A percentile compares a stretch with the other conserved stretches of the same genome.
Evolutionary conservation across 768 basidiomycete species (phyloP).

Genomic region (Collybia nuda): DNA sequence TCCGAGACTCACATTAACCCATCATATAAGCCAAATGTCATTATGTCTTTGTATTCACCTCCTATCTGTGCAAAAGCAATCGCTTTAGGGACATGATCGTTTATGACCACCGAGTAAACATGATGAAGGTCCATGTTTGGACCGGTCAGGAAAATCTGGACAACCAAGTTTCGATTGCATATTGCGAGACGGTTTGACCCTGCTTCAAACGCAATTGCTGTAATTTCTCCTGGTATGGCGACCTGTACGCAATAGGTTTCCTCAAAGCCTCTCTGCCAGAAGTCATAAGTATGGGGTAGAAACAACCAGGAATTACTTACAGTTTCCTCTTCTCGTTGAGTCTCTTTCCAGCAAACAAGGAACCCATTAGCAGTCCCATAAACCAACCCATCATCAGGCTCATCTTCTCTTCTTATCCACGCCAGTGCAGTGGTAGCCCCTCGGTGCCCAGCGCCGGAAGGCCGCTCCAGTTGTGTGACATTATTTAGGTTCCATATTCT

Average conservation of each 20-base stretch:
- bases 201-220: constrained; percentile 17
- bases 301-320: no score
- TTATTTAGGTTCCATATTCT: not conserved
- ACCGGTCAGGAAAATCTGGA: constrained; percentile 15
- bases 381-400: constrained; percentile 7
- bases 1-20: constrained; percentile 15
- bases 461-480: not conserved
- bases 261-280: constrained; percentile 6
- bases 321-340: no score
- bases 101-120: constrained; percentile 15
- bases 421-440: constrained; percentile 2
- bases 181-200: constrained; percentile 16
- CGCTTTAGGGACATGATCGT: constrained; percentile 12
- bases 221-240: constrained; percentile 15
- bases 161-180: constrained; percentile 13
- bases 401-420: constrained; percentile 5
- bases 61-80: constrained; percentile 15
- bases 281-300: no score
- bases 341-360: not conserved
- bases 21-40: constrained; percentile 16
- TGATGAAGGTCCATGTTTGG: constrained; percentile 8
- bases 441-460: constrained; percentile 1
- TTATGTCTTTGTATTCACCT: constrained; percentile 9
- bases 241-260: constrained; percentile 13
- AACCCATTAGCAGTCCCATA: constrained; percentile 6